Percentiles rank a stretch among this genome's conserved stretches.
Evolutionary conservation across 495 filamentous ascomycete genomes (phyloP).

Genomic region (Neurospora pannonica): DNA sequence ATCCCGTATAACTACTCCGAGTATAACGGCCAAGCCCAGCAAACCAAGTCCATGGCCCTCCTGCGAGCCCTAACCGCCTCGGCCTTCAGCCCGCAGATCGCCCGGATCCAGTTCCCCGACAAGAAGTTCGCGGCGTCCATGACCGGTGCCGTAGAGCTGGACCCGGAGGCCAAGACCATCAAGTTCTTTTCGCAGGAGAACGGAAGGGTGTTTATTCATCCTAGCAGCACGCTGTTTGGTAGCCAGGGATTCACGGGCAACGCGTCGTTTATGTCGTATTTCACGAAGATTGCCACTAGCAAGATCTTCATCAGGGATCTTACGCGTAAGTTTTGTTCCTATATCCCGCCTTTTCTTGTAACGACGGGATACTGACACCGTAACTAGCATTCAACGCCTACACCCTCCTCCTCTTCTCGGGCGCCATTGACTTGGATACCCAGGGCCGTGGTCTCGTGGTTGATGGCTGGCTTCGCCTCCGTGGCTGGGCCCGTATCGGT

Average conservation of each 20-base stretch:
- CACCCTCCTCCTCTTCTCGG: conserved; percentile 82
- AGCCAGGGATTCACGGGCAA: conserved; percentile 62
- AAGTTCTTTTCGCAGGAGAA: conserved; percentile 84
- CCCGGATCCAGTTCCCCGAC: conserved; percentile 83
- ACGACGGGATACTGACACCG: background rate
- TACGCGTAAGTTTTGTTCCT: conserved; percentile 52
- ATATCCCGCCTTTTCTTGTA: background rate
- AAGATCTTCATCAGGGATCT: conserved; percentile 83
- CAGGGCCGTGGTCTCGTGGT: conserved; percentile 80
- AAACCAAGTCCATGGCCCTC: conserved; percentile 40
- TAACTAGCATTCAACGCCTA: conserved; percentile 77
- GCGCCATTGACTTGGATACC: conserved; percentile 75
- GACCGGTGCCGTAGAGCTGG: conserved; percentile 79
- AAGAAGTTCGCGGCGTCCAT: conserved; percentile 84
- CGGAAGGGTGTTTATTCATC: conserved; percentile 86
- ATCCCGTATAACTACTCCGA: conserved; percentile 32
- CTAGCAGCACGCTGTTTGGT: conserved; percentile 74
- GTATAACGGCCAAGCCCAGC: conserved; percentile 35
- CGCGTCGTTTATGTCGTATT: conserved; percentile 70
- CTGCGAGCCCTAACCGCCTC: conserved; percentile 83
- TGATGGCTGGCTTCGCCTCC: conserved; percentile 82
- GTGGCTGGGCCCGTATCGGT: conserved; percentile 92
- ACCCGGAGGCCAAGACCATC: conserved; percentile 86
- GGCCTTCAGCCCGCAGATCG: conserved; percentile 84
- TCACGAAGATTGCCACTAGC: conserved; percentile 79